A percentile compares a stretch with the other conserved stretches of the same genome.
Conservation (phyloP, 2,329 filamentous ascomycete species). For the Ophiostoma sp. region DNA sequence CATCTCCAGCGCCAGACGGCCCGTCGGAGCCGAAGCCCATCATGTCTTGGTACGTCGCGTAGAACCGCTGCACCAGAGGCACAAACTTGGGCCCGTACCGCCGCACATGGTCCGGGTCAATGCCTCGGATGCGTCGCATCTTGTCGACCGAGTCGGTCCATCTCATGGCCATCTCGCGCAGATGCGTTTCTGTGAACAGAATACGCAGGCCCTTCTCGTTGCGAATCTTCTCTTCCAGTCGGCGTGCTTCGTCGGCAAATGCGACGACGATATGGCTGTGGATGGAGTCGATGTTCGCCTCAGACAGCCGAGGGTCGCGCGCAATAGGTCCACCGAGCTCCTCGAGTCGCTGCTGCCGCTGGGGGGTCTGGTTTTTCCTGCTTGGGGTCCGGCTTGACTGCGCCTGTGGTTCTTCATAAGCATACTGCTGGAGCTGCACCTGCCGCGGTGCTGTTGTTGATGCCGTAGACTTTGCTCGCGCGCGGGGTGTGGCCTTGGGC, state of each 20-base stretch:
- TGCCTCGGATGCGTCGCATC: slow-evolving; percentile 59
- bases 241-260: slow-evolving; percentile 60
- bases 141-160: slow-evolving; percentile 58
- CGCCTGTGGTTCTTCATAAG: slow-evolving; percentile 15
- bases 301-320: slow-evolving; percentile 48
- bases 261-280: slow-evolving; percentile 59
- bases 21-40: slow-evolving; percentile 35
- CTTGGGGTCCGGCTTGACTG: not conserved
- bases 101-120: slow-evolving; percentile 57
- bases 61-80: slow-evolving; percentile 48
- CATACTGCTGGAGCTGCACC: slow-evolving; percentile 23
- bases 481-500: not conserved
- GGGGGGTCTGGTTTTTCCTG: slow-evolving; percentile 23
- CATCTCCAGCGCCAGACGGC: slow-evolving; percentile 15
- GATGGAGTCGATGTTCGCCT: slow-evolving; percentile 34
- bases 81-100: slow-evolving; percentile 58
- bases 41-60: slow-evolving; percentile 46
- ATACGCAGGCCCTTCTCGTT: slow-evolving; percentile 53
- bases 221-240: slow-evolving; percentile 55
- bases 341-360: slow-evolving; percentile 35
- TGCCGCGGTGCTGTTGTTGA: slow-evolving; percentile 25
- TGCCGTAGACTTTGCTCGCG: not conserved
- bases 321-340: slow-evolving; percentile 55
- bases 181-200: slow-evolving; percentile 63
- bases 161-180: slow-evolving; percentile 66